Percentiles rank a stretch among this genome's conserved stretches.
Evolutionary conservation across 2,329 filamentous ascomycete species (phyloP).

Genomic region (Coniella lustricola): DNA sequence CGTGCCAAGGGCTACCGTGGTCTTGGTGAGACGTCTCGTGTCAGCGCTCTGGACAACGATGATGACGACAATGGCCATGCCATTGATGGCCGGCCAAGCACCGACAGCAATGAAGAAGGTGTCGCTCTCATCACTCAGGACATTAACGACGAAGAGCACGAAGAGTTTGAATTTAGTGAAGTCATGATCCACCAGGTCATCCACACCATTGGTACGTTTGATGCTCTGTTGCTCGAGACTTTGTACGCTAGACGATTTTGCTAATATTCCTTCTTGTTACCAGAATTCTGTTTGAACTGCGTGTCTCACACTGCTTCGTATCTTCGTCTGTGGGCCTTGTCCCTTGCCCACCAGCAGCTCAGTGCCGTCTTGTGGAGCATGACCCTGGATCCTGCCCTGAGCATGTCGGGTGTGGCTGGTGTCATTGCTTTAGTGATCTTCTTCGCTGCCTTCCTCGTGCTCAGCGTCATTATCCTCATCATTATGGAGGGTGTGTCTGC

Average conservation of each 20-base stretch:
- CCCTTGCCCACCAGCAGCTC: constrained; percentile 93
- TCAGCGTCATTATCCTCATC: constrained; percentile 64
- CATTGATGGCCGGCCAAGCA: constrained; percentile 46
- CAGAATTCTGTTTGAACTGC: constrained; percentile 98
- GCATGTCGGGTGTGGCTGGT: constrained; percentile 57
- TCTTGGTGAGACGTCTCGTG: constrained; percentile 79
- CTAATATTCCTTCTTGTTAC: constrained; percentile 23
- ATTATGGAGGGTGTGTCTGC: constrained; percentile 95
- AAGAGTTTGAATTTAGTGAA: constrained; percentile 96
- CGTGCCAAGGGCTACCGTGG: constrained; percentile 86
- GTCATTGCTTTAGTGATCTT: constrained; percentile 74
- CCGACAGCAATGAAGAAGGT: constrained; percentile 66
- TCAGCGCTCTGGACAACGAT: constrained; percentile 86
- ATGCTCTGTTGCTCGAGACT: not conserved
- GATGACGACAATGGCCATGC: constrained; percentile 66
- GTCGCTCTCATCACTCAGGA: constrained; percentile 86
- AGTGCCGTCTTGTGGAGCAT: constrained; percentile 94
- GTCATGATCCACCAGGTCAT: constrained; percentile 99
- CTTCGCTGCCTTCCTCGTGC: constrained; percentile 85
- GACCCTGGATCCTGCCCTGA: constrained; percentile 77
- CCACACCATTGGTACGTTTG: constrained; percentile 80
- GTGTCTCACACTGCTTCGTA: constrained; percentile 98
- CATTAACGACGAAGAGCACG: constrained; percentile 72
- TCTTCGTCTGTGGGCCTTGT: constrained; percentile 95
- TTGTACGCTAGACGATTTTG: not conserved